phyloP scores from a whole-genome alignment of 1,139 yeast genomes.

The Tardiomyces depauwii region DNA sequence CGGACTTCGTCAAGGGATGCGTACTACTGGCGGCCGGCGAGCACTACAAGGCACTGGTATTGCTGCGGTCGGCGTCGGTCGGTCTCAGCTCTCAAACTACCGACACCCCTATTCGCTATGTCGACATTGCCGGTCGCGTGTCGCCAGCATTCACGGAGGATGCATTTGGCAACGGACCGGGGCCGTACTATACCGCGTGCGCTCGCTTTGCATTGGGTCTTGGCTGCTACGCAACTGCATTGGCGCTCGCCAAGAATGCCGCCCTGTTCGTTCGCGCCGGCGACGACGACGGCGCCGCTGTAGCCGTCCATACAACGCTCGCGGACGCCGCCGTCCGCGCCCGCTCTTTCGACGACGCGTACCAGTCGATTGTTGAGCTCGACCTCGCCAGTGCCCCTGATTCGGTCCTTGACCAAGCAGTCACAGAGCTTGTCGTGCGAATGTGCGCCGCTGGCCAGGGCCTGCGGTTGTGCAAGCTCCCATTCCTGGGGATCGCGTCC shows the following conservation, averaged over 20 bases:
- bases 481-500: constrained; percentile 22
- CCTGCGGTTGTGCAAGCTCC: constrained; percentile 11
- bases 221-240: background rate
- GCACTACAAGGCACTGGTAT: constrained; percentile 9
- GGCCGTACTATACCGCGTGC: background rate
- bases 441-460: background rate
- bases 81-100: constrained; percentile 4
- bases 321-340: constrained; percentile 8
- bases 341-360: constrained; percentile 19
- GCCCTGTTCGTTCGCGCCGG: background rate
- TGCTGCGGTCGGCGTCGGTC: constrained; percentile 9
- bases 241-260: background rate
- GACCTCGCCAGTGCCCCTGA: constrained; percentile 1
- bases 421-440: background rate
- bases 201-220: background rate
- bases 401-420: background rate
- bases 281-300: background rate
- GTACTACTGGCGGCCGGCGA: constrained; percentile 10
- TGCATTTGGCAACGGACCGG: background rate
- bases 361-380: constrained; percentile 17
- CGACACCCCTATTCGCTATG: constrained; percentile 1
- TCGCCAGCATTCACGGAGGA: background rate
- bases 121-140: background rate
- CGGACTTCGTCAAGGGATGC: constrained; percentile 16
- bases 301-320: background rate